Evolutionary conservation across 192 early-diverging fungal species (phyloP).

Genomic region (Thoreauomyces humboldtii): DNA sequence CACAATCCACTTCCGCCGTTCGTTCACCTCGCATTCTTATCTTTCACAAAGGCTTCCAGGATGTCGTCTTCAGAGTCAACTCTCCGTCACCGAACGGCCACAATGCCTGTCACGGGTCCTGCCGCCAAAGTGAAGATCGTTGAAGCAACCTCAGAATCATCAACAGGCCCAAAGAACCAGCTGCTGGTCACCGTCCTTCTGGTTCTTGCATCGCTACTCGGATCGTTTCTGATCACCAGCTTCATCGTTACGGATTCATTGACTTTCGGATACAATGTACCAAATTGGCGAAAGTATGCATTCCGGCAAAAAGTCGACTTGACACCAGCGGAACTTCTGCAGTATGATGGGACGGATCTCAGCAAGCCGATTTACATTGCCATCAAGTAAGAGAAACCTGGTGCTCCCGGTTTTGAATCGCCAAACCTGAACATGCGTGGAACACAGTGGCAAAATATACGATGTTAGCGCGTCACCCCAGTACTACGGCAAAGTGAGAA

Average conservation of each 20-base stretch:
- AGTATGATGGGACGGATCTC: constrained; percentile 83
- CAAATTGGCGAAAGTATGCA: constrained; percentile 39
- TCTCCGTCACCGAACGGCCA: no score
- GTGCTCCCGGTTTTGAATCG: not conserved
- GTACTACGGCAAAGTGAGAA: constrained; percentile 73
- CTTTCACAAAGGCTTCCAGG: no score
- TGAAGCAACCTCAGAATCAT: no score
- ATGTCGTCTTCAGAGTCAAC: no score
- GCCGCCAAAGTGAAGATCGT: no score
- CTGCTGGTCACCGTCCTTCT: constrained; percentile 5
- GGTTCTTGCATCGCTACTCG: not conserved
- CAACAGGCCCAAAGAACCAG: no score
- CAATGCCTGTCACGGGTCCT: no score
- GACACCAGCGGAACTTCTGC: constrained; percentile 71
- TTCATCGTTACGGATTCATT: constrained; percentile 40
- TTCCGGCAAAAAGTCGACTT: not conserved
- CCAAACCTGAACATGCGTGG: not conserved
- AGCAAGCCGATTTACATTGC: constrained; percentile 85
- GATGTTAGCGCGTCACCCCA: constrained; percentile 77
- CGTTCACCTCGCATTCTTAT: no score
- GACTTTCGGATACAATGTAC: constrained; percentile 41
- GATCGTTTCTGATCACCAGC: not conserved
- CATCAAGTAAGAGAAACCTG: constrained; percentile 57
- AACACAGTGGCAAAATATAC: constrained; percentile 81
- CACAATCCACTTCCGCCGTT: no score